Conservation (phyloP, 108 stramenopile species). For the Cyclostephanos tholiformis region DNA sequence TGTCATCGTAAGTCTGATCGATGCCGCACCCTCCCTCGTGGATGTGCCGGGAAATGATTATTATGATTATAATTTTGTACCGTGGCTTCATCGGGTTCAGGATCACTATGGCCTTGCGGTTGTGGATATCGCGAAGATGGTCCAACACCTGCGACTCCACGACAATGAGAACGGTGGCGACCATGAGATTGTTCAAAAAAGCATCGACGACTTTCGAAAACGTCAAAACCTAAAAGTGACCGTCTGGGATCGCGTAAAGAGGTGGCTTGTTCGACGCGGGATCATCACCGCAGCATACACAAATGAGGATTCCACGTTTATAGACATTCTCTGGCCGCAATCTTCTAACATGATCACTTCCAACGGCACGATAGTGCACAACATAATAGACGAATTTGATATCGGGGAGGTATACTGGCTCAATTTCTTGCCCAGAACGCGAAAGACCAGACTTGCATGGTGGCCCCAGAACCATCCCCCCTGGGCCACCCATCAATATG, state of each 20-base stretch:
- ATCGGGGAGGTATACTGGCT: conserved; percentile 9
- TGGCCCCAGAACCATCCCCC: conserved; percentile 27
- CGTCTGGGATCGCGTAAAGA: not conserved
- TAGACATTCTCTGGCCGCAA: conserved; percentile 27
- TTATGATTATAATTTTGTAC: not conserved
- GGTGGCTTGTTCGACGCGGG: too few relatives aligned
- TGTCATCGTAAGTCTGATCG: conserved; percentile 19
- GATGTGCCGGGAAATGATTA: not conserved
- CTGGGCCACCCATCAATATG: conserved; percentile 36
- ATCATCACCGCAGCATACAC: not conserved
- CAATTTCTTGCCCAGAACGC: conserved; percentile 10
- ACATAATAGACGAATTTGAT: not conserved
- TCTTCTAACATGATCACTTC: not conserved
- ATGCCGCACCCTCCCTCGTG: conserved; percentile 1
- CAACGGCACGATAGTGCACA: conserved; percentile 11
- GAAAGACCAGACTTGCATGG: conserved; percentile 14
- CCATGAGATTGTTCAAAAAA: not conserved
- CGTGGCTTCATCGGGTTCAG: not conserved
- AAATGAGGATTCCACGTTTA: not conserved
- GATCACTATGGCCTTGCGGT: conserved; percentile 15
- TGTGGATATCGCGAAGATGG: conserved; percentile 13
- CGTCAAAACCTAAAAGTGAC: not conserved
- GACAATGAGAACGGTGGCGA: not conserved
- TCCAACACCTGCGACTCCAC: conserved; percentile 1
- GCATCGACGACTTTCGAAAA: not conserved